These are phyloP conservation scores for Rubia occidens DNA, from an alignment of 305 asterid species.

Conservation along the genomic window DNA sequence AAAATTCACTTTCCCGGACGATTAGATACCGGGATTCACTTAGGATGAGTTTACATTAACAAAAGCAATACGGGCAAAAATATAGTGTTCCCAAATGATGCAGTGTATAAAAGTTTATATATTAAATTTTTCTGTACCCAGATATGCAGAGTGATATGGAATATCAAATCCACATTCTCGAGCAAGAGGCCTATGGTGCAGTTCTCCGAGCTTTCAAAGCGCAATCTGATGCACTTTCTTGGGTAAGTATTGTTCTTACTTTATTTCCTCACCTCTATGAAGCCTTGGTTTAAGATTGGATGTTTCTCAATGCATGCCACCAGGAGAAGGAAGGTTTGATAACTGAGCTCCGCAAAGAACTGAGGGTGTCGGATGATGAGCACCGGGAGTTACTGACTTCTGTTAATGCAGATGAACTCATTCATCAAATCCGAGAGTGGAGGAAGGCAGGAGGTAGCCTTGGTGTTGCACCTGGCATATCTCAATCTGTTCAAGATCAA, in stretches of 20 bases:
- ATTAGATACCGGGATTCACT: neutral
- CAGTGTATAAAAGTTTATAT: constrained; percentile 44
- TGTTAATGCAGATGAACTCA: constrained; percentile 82
- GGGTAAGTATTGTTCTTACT: constrained; percentile 42
- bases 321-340: constrained; percentile 96
- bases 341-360: constrained; percentile 91
- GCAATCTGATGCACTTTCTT: constrained; percentile 94
- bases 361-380: constrained; percentile 96
- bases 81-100: constrained; percentile 21
- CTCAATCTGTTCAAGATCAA: constrained; percentile 60
- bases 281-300: constrained; percentile 6
- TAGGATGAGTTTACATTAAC: neutral
- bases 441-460: constrained; percentile 65
- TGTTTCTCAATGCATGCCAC: constrained; percentile 12
- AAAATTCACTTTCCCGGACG: neutral
- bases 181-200: constrained; percentile 94
- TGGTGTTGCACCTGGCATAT: constrained; percentile 25
- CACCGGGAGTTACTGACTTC: constrained; percentile 73
- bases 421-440: constrained; percentile 93
- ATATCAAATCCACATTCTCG: constrained; percentile 74
- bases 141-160: constrained; percentile 72
- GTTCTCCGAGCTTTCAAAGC: constrained; percentile 94
- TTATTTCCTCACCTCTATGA: constrained; percentile 9
- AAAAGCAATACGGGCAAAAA: constrained; percentile 39
- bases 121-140: constrained; percentile 35